Percentiles rank a stretch among this genome's conserved stretches.
phyloP scores from a whole-genome alignment of 2,329 filamentous ascomycete genomes.

The Metarhizium album region DNA sequence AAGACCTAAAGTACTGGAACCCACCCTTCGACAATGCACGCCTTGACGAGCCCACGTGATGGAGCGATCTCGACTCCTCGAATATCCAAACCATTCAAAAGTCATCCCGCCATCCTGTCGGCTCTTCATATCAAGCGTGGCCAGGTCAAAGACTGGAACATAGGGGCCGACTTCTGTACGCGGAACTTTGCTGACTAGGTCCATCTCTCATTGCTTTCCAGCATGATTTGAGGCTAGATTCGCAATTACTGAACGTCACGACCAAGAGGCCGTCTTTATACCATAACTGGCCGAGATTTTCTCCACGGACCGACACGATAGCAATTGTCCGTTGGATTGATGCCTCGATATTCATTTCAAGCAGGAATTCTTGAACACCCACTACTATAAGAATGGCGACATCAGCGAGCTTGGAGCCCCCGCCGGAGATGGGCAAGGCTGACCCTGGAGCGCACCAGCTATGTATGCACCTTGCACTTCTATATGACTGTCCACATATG shows the following conservation, averaged over 20 bases:
- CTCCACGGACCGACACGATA: neutral
- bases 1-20: neutral
- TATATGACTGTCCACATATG: neutral
- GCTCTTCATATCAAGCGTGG: neutral
- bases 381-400: constrained; percentile 16
- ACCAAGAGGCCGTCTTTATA: neutral
- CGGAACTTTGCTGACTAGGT: no score
- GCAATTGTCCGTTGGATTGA: neutral
- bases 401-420: constrained; percentile 21
- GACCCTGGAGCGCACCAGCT: constrained; percentile 52
- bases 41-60: constrained; percentile 8
- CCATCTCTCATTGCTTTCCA: no score
- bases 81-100: neutral
- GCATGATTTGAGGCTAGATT: no score
- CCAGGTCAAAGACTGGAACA: neutral
- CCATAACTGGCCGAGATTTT: neutral
- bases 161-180: no score
- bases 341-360: neutral
- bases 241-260: no score
- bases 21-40: neutral
- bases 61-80: neutral
- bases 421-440: constrained; percentile 22
- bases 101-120: neutral
- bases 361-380: neutral
- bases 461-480: constrained; percentile 26